A percentile compares a stretch with the other conserved stretches of the same genome.
phyloP scores from a whole-genome alignment of 352 stramenopile genomes.

The Blastocystis sp. region DNA sequence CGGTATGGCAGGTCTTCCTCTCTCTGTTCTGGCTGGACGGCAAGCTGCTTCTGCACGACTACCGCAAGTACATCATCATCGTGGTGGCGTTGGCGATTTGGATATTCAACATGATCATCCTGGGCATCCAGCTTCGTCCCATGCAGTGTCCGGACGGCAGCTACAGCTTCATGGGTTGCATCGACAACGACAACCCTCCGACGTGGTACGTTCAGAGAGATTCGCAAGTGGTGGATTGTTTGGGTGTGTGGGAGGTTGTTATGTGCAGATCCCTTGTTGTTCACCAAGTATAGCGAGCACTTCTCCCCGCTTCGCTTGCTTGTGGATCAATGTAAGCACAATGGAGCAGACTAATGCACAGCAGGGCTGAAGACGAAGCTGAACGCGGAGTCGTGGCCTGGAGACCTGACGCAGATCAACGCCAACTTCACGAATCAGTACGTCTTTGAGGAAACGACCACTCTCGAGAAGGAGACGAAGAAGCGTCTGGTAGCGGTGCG shows the following conservation, averaged over 20 bases:
- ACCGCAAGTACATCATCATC: neutral
- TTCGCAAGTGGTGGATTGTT: neutral
- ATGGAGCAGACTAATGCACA: neutral
- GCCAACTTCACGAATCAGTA: neutral
- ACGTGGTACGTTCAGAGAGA: neutral
- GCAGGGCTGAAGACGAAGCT: neutral
- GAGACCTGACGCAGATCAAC: neutral
- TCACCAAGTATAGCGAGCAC: neutral
- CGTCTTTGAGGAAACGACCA: neutral
- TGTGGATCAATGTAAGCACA: neutral
- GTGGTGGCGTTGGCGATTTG: neutral
- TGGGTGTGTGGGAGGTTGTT: neutral
- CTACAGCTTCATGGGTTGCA: neutral
- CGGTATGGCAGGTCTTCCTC: neutral
- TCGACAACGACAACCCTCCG: conserved; percentile 33
- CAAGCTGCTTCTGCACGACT: neutral
- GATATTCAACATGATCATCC: neutral
- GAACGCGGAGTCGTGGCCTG: neutral
- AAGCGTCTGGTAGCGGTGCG: neutral
- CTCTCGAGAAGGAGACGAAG: neutral
- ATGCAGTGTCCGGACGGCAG: neutral
- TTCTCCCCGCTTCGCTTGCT: neutral
- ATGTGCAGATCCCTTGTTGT: neutral
- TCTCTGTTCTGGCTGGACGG: neutral
- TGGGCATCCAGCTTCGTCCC: too few relatives aligned